Evolutionary conservation across 345 rosid species (phyloP), one percentile per base, ranked within the genome.

Genomic region (Rhodamnia rubescens): DNA sequence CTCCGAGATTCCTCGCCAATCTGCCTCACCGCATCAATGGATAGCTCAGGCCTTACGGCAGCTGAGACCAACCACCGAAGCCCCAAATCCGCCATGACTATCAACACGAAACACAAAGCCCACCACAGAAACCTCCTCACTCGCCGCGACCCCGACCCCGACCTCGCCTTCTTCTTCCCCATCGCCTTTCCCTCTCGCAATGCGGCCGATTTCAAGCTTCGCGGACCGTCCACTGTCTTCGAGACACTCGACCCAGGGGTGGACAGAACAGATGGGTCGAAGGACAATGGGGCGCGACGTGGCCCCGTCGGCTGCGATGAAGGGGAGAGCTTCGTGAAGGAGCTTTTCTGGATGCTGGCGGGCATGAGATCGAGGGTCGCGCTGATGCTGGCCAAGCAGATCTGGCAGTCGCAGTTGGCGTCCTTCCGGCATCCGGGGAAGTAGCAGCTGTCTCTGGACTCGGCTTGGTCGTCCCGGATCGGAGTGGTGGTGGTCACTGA

Each of bases 341-440:
- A 93, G 87, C 91, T 93, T 84, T 91, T 95, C 47, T 93, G 96
- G n/a, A 89, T 85, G 85, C 94, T 97, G 13, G 53, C 29, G n/a
- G 98, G 93, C 94, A 93, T 92, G 87, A 97, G 99, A 81, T 97
- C 99, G 55, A 93, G 95, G 57, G 95, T 97, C 44, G 98, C 98
- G 80, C 90, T 94, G 92, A 97, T 93, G 91, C 98, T 95, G 24
- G 92, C 95, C 52, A 96, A 88, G 91, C 99, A 97, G 52, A 95
- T 94, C 47, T 93, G 90, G 85, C 99, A 97, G 86, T 84, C 88
- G 90, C 99, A 96, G 54, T 95, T 94, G 87, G 98, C 98, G 53
- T 93, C 97, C 89, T 96, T 97, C 53, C 92, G 90, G 90, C 99
- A 95, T 40, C 95, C 93, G 3, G 98, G 99, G 89, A 87, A 96